Evolutionary conservation across 2,329 filamentous ascomycete species (phyloP).

Genomic region (Fonsecaea pedrosoi): DNA sequence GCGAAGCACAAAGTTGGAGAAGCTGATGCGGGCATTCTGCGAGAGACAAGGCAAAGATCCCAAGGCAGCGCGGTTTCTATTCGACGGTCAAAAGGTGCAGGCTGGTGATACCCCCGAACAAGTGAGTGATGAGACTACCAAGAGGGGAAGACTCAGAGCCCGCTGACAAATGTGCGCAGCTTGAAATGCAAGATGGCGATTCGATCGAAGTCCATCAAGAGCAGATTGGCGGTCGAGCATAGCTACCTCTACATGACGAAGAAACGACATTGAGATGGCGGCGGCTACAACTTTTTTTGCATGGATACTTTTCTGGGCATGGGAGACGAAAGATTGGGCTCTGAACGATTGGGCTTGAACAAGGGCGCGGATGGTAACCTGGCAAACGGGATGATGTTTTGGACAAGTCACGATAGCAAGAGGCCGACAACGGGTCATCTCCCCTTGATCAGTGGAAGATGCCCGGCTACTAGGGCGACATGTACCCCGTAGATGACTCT

Average conservation of each 20-base stretch:
- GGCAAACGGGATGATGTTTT: not conserved
- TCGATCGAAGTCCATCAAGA: conserved; percentile 97
- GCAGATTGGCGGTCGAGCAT: conserved; percentile 77
- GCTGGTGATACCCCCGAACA: conserved; percentile 87
- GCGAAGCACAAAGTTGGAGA: conserved; percentile 91
- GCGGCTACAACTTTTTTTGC: not conserved
- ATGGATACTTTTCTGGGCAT: conserved; percentile 1
- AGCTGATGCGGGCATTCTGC: conserved; percentile 98
- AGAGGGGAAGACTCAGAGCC: not conserved
- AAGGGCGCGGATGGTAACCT: not conserved
- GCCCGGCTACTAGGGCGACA: not conserved
- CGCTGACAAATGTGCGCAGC: conserved; percentile 58
- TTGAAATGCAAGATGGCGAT: conserved; percentile 96
- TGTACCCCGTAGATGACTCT: not conserved
- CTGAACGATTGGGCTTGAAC: not conserved
- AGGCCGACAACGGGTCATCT: not conserved
- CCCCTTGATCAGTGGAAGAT: not conserved
- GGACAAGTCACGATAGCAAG: not conserved
- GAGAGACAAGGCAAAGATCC: conserved; percentile 90
- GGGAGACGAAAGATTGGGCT: not conserved
- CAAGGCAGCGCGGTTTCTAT: conserved; percentile 87
- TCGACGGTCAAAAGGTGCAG: conserved; percentile 93
- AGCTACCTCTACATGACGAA: not conserved
- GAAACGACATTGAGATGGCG: not conserved
- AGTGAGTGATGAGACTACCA: conserved; percentile 64